Evolutionary conservation across 176 grass and related monocot genomes (phyloP), one percentile per base, ranked within the genome.

Genomic region (Neostapfia colusana): DNA sequence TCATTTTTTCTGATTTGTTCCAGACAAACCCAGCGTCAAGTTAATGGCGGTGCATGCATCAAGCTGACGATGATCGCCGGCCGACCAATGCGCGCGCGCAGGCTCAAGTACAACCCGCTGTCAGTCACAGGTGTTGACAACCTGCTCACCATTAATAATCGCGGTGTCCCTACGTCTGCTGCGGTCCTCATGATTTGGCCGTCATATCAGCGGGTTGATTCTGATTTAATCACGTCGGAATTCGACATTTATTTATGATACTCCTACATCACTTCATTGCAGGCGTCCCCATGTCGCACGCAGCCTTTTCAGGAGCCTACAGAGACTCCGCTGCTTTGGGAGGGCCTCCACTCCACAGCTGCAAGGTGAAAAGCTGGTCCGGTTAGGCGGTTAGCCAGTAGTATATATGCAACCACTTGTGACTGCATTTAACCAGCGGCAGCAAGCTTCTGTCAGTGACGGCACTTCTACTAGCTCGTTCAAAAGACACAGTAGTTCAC

Each of bases 21-120:
- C 9, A 11, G 8, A 40, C 63, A 20, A 17, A 8, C 3, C 35
- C 8, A 39, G 13, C 60, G 16, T 16, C 41, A 69, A 69, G 41
- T 46, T 27, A 41, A 46, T 28, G 66, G 41, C n/a, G n/a, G n/a
- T n/a, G n/a, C 41, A 7, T 10, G 13, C 16, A 51, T 8, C 66
- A 3, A 55, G 20, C 51, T 56, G 20, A 56, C 10, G 45, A 15
- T 20, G 49, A 18, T 20, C 2, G 53, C 31, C 31, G 1, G 31
- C n/a, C 53, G 11, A 28, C 48, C 69, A 54, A 54, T 55, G 31
- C 35, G 48, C 10, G 48, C 10, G n/a, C 45, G 69, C 45, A 54
- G 69, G 46, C 70, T 72, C 14, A 73, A 73, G 70, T 73, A 72
- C 44, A 16, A 11, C 69, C 69, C 1, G 54, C 31, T 23, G 70